Base-by-base conservation (phyloP, 192 early-diverging fungal genomes). In the Backusella macrospora region DNA sequence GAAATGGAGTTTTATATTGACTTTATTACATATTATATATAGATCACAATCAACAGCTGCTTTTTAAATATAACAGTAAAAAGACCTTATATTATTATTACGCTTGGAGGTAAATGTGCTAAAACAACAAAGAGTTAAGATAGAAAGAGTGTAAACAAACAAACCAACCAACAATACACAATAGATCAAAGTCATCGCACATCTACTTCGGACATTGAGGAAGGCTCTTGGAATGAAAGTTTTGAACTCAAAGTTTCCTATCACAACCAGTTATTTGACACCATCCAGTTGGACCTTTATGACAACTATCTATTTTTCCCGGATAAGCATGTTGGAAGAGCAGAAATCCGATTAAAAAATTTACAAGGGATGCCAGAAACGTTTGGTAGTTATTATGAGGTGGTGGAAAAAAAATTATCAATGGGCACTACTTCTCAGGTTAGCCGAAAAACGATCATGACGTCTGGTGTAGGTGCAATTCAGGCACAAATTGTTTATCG, bases 261-360 rank as follows among this genome's bases (percentile, higher is more conserved):
- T 64, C 92, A 93, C 68, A 87, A 85, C 62, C 92, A 93, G 82
- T 83, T 93, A 6, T 93, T 93, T 82, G 92, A 90, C 39, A 91
- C 91, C 10, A 77, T 83, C 18, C 86, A 91, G 68, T 79, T 93
- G 62, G 92, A 93, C 73, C 71, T 93, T 9, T 93, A 89, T 48
- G 90, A 92, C 47, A 65, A 23, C 23, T 86, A 86, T 70, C 83
- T 83, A 4, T 68, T 93, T 46, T 81, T 91, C 7, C 81, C 89
- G 4, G 91, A 93, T 67, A 82, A 83, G 29, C 86, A 87, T 67
- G 76, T 93, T 16, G 92, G 92, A 3, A 84, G 92, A 26, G 85
- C 87, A 8, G 92, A 93, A 78, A 89, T 93, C 29, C 85, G 87
- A 15, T 69, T 92, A 4, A 84, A 82, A 10, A 82, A 85, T 34